Conservation (phyloP, 1,284 basidiomycete genomes). For the Kwoniella shivajii region DNA sequence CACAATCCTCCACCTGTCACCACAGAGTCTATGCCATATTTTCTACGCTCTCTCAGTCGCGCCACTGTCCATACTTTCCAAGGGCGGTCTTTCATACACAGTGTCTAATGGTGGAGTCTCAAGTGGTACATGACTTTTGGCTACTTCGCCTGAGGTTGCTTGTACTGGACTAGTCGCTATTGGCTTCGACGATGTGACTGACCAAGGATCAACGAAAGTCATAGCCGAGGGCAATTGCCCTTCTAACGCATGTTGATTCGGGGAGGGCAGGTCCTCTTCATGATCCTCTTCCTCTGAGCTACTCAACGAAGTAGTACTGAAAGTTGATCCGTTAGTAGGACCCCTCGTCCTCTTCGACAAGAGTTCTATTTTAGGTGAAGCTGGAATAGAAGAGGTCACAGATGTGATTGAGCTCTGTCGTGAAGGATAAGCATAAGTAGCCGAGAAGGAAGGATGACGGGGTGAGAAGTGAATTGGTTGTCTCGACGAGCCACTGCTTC, state of each 20-base stretch:
- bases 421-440: background rate
- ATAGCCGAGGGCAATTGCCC: background rate
- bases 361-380: background rate
- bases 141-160: background rate
- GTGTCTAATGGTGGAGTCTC: slow-evolving; percentile 19
- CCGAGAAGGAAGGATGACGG: background rate
- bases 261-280: slow-evolving; percentile 13
- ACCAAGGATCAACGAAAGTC: slow-evolving; percentile 17
- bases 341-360: background rate
- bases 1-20: no score
- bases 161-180: background rate
- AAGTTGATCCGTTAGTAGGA: background rate
- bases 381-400: background rate
- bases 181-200: background rate
- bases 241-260: background rate
- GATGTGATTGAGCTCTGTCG: slow-evolving; percentile 7
- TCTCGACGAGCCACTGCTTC: slow-evolving; percentile 6
- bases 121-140: background rate
- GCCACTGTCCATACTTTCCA: slow-evolving; percentile 20
- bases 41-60: slow-evolving; percentile 10
- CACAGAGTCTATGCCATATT: background rate
- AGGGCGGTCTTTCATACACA: slow-evolving; percentile 17
- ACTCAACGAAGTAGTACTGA: slow-evolving; percentile 4
- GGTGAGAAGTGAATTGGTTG: slow-evolving; percentile 8
- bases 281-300: slow-evolving; percentile 8